phyloP scores from a whole-genome alignment of 257 asterid species.

The Solanum corneliomulleri region DNA sequence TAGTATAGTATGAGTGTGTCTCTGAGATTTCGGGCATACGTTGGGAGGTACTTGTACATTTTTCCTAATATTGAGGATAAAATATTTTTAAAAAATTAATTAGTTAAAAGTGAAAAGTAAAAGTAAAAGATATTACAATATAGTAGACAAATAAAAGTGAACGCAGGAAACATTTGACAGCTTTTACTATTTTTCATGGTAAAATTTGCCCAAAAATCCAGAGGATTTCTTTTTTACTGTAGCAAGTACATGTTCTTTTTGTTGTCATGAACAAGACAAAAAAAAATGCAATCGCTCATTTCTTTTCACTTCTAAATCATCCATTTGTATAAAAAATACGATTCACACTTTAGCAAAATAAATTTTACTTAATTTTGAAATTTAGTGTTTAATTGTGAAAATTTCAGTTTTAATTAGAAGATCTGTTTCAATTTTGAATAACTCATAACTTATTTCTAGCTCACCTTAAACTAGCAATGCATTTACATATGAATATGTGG shows the following conservation, averaged over 20 bases:
- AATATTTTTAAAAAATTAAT: too few species aligned
- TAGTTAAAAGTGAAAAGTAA: background rate
- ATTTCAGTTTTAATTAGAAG: background rate
- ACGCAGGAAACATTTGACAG: background rate
- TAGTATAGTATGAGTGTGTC: too few species aligned
- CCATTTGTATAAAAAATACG: background rate
- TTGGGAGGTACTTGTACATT: too few species aligned
- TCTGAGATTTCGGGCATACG: too few species aligned
- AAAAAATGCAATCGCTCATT: background rate
- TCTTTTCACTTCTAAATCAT: background rate
- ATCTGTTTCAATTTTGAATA: background rate
- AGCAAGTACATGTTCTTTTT: background rate
- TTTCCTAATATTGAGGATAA: background rate
- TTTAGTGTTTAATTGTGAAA: background rate
- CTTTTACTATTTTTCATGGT: background rate
- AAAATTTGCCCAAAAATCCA: too few species aligned
- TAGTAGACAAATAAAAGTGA: background rate
- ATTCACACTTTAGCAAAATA: background rate
- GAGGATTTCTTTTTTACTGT: background rate
- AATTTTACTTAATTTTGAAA: background rate
- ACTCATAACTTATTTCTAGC: background rate
- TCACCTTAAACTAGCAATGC: background rate
- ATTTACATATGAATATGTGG: background rate
- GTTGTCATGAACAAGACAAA: background rate
- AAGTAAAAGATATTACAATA: too few species aligned